Evolutionary conservation across 257 asterid species (phyloP).

Genomic region (Primulina eburnea): DNA sequence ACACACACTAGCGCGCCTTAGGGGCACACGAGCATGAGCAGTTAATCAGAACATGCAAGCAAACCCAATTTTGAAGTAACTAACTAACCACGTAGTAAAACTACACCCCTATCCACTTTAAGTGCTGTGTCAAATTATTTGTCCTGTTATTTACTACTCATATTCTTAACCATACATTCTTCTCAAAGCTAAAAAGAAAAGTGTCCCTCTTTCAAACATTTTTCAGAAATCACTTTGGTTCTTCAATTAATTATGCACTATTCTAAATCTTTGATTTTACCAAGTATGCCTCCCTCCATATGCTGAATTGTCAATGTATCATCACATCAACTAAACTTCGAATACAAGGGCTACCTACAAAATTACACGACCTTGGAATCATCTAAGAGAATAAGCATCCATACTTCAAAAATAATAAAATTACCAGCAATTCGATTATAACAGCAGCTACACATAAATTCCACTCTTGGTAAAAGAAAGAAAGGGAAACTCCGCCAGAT

Average conservation of each 20-base stretch:
- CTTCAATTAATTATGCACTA: neutral
- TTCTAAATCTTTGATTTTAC: neutral
- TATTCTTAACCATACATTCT: too few relatives aligned
- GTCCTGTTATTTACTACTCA: too few relatives aligned
- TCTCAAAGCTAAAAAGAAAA: too few relatives aligned
- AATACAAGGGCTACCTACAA: too few relatives aligned
- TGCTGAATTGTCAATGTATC: neutral
- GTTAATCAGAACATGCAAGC: neutral
- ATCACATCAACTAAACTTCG: neutral
- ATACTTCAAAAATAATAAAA: neutral
- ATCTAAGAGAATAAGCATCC: too few relatives aligned
- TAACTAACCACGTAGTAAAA: neutral
- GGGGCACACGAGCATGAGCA: too few relatives aligned
- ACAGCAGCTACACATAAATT: neutral
- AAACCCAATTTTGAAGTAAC: neutral
- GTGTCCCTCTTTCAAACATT: too few relatives aligned
- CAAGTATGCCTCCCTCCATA: neutral
- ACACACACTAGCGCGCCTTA: too few relatives aligned
- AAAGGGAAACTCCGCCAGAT: neutral
- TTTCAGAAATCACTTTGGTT: neutral
- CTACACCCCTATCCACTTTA: neutral
- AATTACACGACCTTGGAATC: neutral
- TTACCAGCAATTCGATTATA: neutral
- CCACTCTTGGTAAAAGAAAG: neutral
- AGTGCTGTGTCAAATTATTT: neutral